Evolutionary conservation across 1,139 yeast genomes (phyloP), one percentile per base, ranked within the genome.

Genomic region (Saccharomycopsis hybrid): DNA sequence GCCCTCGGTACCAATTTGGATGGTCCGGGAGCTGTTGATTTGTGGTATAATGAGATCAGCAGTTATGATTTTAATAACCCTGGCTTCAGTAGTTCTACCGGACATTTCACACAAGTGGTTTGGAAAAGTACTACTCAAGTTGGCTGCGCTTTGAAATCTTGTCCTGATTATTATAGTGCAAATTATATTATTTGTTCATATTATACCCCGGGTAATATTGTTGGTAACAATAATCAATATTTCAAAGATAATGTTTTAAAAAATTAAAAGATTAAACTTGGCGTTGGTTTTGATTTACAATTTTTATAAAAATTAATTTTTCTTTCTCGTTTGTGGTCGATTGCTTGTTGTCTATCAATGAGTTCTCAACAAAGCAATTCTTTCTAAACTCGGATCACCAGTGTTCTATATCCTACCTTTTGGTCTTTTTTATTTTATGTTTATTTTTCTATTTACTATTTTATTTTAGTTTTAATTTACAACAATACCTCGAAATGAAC

Each of bases 91-190:
- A 64, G 61, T 41, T 59, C 63, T 1, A 73, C 78, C 8, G 80
- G 80, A 11, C 80, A 75, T 62, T 76, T 76, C 61, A 76, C 81
- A 27, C 81, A 76, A 61, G 56, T 77, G 13, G 70, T 77, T 3
- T 77, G 82, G 82, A 67, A 65, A 55, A 58, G 67, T 31, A 63
- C 78, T 29, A 57, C 68, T 2, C 57, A 62, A 48, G 54, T 77
- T 39, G 82, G 81, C 3, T 77, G 82, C 63, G 78, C 78, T 2
- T 50, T 44, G 35, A 69, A 72, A 57, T 71, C 72, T 55, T 78
- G 84, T 44, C 46, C 46, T 61, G 71, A 74, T 30, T 61, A 65
- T 9, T 62, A 69, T 54, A 73, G 72, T 69, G 77, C 78, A n/a
- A 67, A 68, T 56, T 77, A 77, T 60, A 68, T 76, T 30, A 72